These are phyloP conservation scores for Rhizopogon sp. DNA, from an alignment of 768 basidiomycete genomes.

Conservation along the genomic window DNA sequence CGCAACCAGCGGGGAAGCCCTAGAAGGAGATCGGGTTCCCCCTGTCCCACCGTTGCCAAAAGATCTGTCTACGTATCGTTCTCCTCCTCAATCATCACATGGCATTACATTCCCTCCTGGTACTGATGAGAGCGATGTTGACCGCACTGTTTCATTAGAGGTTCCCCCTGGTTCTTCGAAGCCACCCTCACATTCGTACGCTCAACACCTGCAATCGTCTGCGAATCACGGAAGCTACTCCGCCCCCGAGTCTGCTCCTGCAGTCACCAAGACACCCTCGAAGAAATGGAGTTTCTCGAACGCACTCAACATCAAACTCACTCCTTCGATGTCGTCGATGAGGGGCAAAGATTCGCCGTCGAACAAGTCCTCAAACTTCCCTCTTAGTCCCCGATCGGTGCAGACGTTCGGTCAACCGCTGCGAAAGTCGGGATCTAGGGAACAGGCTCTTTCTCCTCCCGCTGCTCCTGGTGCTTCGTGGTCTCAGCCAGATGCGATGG, in stretches of 20 bases:
- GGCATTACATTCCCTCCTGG: conserved; percentile 45
- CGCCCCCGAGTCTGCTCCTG: conserved; percentile 39
- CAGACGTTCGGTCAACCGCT: conserved; percentile 58
- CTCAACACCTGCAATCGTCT: conserved; percentile 35
- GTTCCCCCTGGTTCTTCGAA: conserved; percentile 34
- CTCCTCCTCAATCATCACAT: conserved; percentile 59
- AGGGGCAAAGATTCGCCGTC: conserved; percentile 36
- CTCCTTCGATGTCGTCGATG: conserved; percentile 55
- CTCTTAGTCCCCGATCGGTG: conserved; percentile 63
- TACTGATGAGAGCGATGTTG: conserved; percentile 42
- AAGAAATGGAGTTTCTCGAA: conserved; percentile 97
- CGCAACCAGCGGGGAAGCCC: conserved; percentile 51
- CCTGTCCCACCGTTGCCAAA: conserved; percentile 93
- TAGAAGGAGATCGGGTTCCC: conserved; percentile 70
- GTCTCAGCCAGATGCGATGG: conserved; percentile 76
- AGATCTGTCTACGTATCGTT: conserved; percentile 74
- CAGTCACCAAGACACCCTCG: conserved; percentile 71
- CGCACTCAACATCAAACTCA: conserved; percentile 71
- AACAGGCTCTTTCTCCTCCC: conserved; percentile 46
- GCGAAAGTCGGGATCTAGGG: conserved; percentile 67
- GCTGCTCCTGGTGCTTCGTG: conserved; percentile 45
- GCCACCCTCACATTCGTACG: conserved; percentile 20
- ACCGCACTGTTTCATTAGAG: conserved; percentile 47
- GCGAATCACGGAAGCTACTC: conserved; percentile 31
- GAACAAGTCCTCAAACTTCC: conserved; percentile 47